phyloP scores from a whole-genome alignment of 2,329 filamentous ascomycete genomes.

The Simplicillium sp. region DNA sequence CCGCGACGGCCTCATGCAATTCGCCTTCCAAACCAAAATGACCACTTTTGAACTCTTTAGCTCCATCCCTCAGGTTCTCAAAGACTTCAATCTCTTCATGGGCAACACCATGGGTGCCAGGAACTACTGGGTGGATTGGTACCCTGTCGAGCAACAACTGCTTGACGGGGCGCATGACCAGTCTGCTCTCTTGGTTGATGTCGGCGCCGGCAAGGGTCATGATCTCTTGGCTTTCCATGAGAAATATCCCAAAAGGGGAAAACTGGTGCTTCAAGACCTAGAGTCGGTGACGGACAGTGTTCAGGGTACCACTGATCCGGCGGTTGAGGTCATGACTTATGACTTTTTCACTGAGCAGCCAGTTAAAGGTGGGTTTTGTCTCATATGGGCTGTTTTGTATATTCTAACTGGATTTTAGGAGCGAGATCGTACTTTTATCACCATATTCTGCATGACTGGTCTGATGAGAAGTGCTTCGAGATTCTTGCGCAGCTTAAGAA shows the following conservation, averaged over 20 bases:
- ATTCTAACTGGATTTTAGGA: slow-evolving; percentile 4
- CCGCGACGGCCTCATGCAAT: slow-evolving; percentile 3
- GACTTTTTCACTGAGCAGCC: slow-evolving; percentile 24
- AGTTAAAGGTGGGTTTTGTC: slow-evolving; percentile 12
- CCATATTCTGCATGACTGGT: slow-evolving; percentile 15
- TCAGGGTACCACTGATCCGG: slow-evolving; percentile 8
- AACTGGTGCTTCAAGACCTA: slow-evolving; percentile 18
- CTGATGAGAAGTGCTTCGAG: slow-evolving; percentile 10
- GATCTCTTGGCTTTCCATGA: slow-evolving; percentile 15
- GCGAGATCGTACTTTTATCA: slow-evolving; percentile 15
- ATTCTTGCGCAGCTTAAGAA: slow-evolving; percentile 9
- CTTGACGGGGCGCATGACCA: slow-evolving; percentile 11
- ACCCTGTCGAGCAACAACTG: slow-evolving; percentile 16
- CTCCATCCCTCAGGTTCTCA: not conserved
- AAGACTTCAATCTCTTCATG: not conserved
- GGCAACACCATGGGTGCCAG: not conserved
- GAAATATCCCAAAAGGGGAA: slow-evolving; percentile 12
- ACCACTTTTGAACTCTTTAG: not conserved
- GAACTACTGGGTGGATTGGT: slow-evolving; percentile 6
- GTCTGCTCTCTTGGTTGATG: slow-evolving; percentile 17
- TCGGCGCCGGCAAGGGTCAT: slow-evolving; percentile 18
- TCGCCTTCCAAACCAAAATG: not conserved
- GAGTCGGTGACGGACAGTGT: slow-evolving; percentile 12
- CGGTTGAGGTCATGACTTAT: slow-evolving; percentile 19
- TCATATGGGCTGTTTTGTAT: no score